These are phyloP conservation scores for Zanthoxylum bungeanum DNA, from an alignment of 345 rosid genomes.

Conservation along the genomic window DNA sequence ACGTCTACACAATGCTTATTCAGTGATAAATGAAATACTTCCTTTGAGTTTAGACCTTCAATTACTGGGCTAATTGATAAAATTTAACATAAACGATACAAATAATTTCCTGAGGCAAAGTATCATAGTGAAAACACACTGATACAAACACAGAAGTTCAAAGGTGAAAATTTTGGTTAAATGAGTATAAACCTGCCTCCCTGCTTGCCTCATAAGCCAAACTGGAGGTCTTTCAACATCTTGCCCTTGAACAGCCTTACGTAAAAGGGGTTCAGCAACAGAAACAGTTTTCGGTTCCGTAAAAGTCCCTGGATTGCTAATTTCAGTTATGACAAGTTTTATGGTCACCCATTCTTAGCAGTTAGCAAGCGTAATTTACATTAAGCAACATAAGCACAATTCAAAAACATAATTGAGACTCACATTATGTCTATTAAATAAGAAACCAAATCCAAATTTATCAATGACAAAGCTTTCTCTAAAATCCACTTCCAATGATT, in stretches of 20 bases:
- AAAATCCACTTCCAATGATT: not conserved
- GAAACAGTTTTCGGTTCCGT: conserved; percentile 46
- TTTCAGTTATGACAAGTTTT: conserved; percentile 2
- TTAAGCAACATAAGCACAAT: not conserved
- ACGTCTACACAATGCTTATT: not conserved
- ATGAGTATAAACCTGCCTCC: conserved; percentile 70
- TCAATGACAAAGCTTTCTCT: not conserved
- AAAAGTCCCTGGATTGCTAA: conserved; percentile 43
- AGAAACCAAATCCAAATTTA: not conserved
- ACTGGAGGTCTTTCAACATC: conserved; percentile 98
- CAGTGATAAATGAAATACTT: not conserved
- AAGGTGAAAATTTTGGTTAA: not conserved
- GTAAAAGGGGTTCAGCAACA: conserved; percentile 72
- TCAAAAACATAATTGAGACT: not conserved
- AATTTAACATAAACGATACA: not conserved
- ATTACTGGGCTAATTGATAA: not conserved
- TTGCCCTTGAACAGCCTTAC: conserved; percentile 84
- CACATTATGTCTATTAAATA: not conserved
- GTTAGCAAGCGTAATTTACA: not conserved
- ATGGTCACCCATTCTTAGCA: conserved; percentile 1
- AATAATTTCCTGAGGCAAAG: not conserved
- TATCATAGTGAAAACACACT: too few species aligned
- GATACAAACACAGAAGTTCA: not conserved
- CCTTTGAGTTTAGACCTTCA: not conserved
- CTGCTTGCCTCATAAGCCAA: conserved; percentile 99